Evolutionary conservation across 2,329 filamentous ascomycete genomes (phyloP), one percentile per base, ranked within the genome.

Genomic region (Leptosphaerulina australis): DNA sequence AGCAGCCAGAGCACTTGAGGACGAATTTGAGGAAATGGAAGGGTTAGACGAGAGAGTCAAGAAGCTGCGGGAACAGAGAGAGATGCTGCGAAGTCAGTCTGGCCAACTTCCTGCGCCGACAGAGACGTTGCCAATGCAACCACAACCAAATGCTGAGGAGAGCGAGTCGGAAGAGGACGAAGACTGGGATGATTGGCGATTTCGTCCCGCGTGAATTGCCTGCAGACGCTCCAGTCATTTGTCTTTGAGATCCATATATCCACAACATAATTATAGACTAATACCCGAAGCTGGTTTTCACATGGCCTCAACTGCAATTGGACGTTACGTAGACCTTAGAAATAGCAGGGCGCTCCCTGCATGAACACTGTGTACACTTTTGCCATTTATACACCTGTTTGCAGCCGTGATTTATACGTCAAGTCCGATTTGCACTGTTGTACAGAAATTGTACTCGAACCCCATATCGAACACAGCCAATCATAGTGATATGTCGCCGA

Each of bases 1-100:
- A 47, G 78, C 77, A 2, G 73, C 68, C 31, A 66, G 70, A 26
- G 66, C 72, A 5, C 60, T 80, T 10, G 70, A 76, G 56, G 77
- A 79, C 37, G 78, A 80, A 50, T 78, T 80, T 41, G 78, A 79
- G 30, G 74, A 78, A 52, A 79, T 80, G 78, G 76, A 78, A 18
- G 72, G 69, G 4, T 61, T 79, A 38, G 77, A 80, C 55, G 72
- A 74, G 56, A 62, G 78, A 34, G 72, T 77, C 25, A 74, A 67
- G 59, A 73, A 63, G 58, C 56, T 80, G 31, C 73, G 76, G 10
- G 75, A 78, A 55, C 74, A 75, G 59, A 65, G 77, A 29, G 78
- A 80, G 55, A 72, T 70, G 3, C 55, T 80, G 24, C 67, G 74
- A 15, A 58, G 40, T 15, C 55, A 63, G 17, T 63, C 53, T 44